Evolutionary conservation across 2,329 filamentous ascomycete genomes (phyloP), one percentile per base, ranked within the genome.

Genomic region (Ophiostoma ulmi): DNA sequence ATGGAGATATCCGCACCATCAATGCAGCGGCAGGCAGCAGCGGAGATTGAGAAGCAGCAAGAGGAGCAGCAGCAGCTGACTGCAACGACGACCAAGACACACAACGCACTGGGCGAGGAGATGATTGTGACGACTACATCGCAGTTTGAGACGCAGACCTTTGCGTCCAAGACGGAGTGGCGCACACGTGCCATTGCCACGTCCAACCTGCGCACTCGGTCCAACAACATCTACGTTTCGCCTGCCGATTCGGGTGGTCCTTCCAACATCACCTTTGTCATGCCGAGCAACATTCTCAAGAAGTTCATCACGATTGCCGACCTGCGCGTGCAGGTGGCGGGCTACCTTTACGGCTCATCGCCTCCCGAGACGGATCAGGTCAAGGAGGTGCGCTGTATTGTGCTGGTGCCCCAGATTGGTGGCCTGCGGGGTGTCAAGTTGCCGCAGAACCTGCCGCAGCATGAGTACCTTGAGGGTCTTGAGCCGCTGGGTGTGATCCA

Each of bases 1-100:
- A 99, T 99, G 96, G 96, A 99, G 79, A 99, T 99, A 72, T 97
- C 93, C 72, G 96, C 95, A 38, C 95, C 95, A 35, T 98, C 94
- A 1, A 91, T 99, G 89, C 95, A 99, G 82, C 90, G 96, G 78
- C 96, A 99, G 81, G 95, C 98, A 81, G 95, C 95, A 22, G 94
- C 95, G 72, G 95, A 99, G 80, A 97, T 99, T 75, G 96, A 99
- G 83, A 97, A 97, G 85, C 95, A 98, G 80, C 93, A 98, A 79
- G 90, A 97, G 79, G 95, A 99, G 79, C 93, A 97, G 80, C 91
- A 93, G 78, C 95, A 99, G 78, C 86, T 99, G 76, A 99, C 95
- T 39, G 95, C 95, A 17, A 94, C 97, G 26, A 98, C 95, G 0
- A 99, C 96, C 69, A 97, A 97, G 86, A 99, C 95, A 0, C 94